Evolutionary conservation across 2,329 filamentous ascomycete species (phyloP).

Genomic region (Fusarium continuum): DNA sequence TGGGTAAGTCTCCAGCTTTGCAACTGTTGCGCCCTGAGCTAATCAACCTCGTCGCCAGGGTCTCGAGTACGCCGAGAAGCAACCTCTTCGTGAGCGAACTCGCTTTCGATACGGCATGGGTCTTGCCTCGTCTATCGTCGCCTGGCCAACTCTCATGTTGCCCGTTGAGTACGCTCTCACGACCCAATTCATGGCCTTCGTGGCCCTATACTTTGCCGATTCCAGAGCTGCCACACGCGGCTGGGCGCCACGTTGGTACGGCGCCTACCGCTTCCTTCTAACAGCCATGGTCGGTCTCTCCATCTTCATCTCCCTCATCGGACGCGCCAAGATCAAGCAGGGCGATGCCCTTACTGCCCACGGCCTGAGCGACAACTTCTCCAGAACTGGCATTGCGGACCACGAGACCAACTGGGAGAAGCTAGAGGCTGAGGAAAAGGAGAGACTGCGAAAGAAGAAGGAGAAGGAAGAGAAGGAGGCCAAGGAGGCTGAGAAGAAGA

Average conservation of each 20-base stretch:
- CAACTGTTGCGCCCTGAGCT: neutral
- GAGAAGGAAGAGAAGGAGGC: constrained; percentile 51
- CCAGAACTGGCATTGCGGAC: constrained; percentile 47
- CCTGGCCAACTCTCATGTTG: constrained; percentile 90
- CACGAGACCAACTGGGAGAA: constrained; percentile 57
- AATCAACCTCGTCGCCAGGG: constrained; percentile 55
- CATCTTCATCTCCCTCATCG: constrained; percentile 83
- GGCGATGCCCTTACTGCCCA: constrained; percentile 43
- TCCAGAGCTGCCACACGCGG: constrained; percentile 75
- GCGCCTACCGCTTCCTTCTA: constrained; percentile 88
- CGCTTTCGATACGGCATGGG: constrained; percentile 86
- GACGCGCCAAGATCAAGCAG: constrained; percentile 76
- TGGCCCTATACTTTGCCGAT: constrained; percentile 86
- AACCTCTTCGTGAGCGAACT: constrained; percentile 67
- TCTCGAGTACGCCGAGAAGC: constrained; percentile 81
- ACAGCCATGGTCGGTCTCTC: constrained; percentile 88
- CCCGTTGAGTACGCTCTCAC: constrained; percentile 87
- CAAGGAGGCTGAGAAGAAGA: constrained; percentile 48
- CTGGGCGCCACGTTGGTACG: constrained; percentile 88
- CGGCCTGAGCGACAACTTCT: constrained; percentile 52
- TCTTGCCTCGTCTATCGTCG: constrained; percentile 78
- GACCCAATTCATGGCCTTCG: constrained; percentile 85
- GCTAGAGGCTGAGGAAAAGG: constrained; percentile 54
- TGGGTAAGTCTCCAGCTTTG: constrained; percentile 62
- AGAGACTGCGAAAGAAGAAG: constrained; percentile 51